phyloP scores from a whole-genome alignment of 768 basidiomycete species.

The Auricularia cornea region DNA sequence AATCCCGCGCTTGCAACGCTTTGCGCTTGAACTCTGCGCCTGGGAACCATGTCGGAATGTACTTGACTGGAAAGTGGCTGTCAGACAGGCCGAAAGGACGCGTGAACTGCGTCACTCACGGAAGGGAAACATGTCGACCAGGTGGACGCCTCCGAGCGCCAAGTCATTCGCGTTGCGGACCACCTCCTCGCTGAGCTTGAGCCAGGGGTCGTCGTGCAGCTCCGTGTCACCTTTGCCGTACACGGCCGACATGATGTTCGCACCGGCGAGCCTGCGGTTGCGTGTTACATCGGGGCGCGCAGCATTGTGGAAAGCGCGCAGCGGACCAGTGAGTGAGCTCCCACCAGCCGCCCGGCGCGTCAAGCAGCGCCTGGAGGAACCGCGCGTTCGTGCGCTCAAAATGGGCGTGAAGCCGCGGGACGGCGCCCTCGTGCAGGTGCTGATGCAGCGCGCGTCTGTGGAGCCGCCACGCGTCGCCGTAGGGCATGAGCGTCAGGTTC shows the following conservation, averaged over 20 bases:
- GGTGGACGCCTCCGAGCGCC: slow-evolving; percentile 20
- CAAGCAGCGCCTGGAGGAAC: slow-evolving; percentile 29
- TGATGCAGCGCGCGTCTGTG: slow-evolving; percentile 33
- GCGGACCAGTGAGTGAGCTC: slow-evolving; percentile 29
- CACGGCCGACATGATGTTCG: slow-evolving; percentile 33
- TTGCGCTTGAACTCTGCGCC: slow-evolving; percentile 11
- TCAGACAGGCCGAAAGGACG: neutral
- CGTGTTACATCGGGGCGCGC: neutral
- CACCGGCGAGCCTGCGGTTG: slow-evolving; percentile 24
- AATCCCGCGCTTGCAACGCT: neutral
- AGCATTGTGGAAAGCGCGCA: too few species aligned
- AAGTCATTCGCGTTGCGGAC: slow-evolving; percentile 28
- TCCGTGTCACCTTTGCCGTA: slow-evolving; percentile 34
- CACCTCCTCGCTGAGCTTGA: slow-evolving; percentile 33
- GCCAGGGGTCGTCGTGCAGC: slow-evolving; percentile 31
- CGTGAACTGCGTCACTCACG: slow-evolving; percentile 5
- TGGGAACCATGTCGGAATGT: slow-evolving; percentile 16
- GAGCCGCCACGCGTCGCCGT: slow-evolving; percentile 27
- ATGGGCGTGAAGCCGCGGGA: slow-evolving; percentile 20
- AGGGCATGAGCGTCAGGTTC: slow-evolving; percentile 34
- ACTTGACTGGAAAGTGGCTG: slow-evolving; percentile 6
- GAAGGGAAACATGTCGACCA: slow-evolving; percentile 11
- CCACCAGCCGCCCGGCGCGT: slow-evolving; percentile 28
- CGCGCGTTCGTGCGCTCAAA: slow-evolving; percentile 30
- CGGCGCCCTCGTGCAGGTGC: slow-evolving; percentile 25